Conservation (phyloP, 495 filamentous ascomycete species). For the Trichoderma virens region DNA sequence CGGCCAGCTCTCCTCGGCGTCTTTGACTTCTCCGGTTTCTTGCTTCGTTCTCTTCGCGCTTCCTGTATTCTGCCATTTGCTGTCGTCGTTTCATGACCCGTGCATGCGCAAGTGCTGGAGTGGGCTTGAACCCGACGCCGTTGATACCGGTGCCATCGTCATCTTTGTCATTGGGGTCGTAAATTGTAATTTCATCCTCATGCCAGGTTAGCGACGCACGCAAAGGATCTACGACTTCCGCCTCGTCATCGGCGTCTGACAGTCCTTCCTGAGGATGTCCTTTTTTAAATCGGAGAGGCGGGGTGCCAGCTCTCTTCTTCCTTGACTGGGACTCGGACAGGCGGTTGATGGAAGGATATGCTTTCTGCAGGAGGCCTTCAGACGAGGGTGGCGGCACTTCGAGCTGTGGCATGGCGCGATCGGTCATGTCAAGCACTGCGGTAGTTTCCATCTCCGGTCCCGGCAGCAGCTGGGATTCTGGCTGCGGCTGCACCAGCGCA, state of each 20-base stretch:
- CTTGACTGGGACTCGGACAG: constrained; percentile 31
- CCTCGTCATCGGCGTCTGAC: constrained; percentile 22
- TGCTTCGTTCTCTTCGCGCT: constrained; percentile 75
- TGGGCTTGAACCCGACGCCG: constrained; percentile 87
- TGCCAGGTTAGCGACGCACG: constrained; percentile 65
- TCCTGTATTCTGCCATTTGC: constrained; percentile 79
- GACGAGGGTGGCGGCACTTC: constrained; percentile 11
- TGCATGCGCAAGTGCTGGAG: constrained; percentile 70
- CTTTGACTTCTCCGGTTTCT: constrained; percentile 63
- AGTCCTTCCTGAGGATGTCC: constrained; percentile 7
- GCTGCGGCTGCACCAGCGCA: neutral
- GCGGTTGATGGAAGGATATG: constrained; percentile 32
- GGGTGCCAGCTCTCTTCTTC: constrained; percentile 32
- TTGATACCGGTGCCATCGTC: constrained; percentile 79
- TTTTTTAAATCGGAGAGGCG: constrained; percentile 22
- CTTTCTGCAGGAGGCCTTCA: constrained; percentile 20
- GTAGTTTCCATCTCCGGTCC: neutral
- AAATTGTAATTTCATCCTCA: constrained; percentile 76
- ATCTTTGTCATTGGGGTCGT: constrained; percentile 62
- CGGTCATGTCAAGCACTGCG: neutral
- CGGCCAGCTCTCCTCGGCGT: constrained; percentile 31
- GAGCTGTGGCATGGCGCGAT: neutral
- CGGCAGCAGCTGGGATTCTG: neutral
- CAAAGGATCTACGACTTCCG: constrained; percentile 40
- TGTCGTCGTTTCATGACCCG: constrained; percentile 65